These are phyloP conservation scores for Phytophthora macrochlamydospora DNA, from an alignment of 352 stramenopile genomes.

Conservation along the genomic window DNA sequence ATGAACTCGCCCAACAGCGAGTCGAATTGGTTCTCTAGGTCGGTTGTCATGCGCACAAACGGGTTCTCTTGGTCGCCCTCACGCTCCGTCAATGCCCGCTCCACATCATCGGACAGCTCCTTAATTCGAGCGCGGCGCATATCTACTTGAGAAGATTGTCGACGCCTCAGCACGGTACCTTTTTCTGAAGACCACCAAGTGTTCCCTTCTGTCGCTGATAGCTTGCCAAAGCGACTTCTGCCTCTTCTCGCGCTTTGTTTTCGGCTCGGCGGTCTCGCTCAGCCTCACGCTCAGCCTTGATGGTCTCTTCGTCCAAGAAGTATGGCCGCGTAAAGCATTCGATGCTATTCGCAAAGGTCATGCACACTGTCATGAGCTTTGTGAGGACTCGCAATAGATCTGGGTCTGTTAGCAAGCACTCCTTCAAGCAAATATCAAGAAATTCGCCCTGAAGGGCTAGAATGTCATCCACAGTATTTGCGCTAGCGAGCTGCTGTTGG, in stretches of 20 bases:
- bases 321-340: conserved; percentile 89
- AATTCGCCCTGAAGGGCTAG: conserved; percentile 95
- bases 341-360: conserved; percentile 95
- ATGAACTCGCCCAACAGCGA: conserved; percentile 89
- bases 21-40: conserved; percentile 89
- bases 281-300: conserved; percentile 80
- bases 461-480: conserved; percentile 95
- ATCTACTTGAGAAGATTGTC: conserved; percentile 79
- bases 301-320: conserved; percentile 85
- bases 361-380: conserved; percentile 97
- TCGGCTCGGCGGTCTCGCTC: conserved; percentile 81
- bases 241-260: conserved; percentile 78
- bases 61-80: conserved; percentile 73
- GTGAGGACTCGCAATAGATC: conserved; percentile 94
- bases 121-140: conserved; percentile 82
- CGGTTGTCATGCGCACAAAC: conserved; percentile 78
- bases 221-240: conserved; percentile 71
- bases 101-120: conserved; percentile 79
- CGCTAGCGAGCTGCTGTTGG: conserved; percentile 76
- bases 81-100: conserved; percentile 68
- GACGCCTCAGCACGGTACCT: conserved; percentile 50
- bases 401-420: conserved; percentile 97
- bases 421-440: conserved; percentile 95
- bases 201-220: conserved; percentile 57
- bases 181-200: conserved; percentile 59